Percentiles rank a stretch among this genome's conserved stretches.
Evolutionary conservation across 2,329 filamentous ascomycete species (phyloP).

Genomic region (Lachnellula suecica): DNA sequence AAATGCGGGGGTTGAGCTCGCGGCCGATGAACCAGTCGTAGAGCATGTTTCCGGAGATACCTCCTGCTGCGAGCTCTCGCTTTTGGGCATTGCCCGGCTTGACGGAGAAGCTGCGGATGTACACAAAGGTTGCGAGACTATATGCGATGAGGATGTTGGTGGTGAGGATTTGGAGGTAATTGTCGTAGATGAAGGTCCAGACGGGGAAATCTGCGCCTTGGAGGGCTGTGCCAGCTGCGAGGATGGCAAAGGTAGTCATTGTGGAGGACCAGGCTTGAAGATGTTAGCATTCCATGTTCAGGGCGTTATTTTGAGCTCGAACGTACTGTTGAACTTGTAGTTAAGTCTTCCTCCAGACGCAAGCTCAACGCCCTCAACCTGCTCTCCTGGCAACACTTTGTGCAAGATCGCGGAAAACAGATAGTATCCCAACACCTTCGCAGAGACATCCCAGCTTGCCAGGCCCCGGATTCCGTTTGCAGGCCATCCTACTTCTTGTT

Average conservation of each 20-base stretch:
- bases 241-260: constrained; percentile 67
- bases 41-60: constrained; percentile 77
- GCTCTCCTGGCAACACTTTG: constrained; percentile 71
- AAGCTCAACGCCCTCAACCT: constrained; percentile 69
- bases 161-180: constrained; percentile 83
- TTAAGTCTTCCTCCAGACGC: constrained; percentile 70
- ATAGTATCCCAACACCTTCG: constrained; percentile 78
- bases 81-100: constrained; percentile 69
- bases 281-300: constrained; percentile 15
- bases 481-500: constrained; percentile 81
- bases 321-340: constrained; percentile 77
- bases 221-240: constrained; percentile 70
- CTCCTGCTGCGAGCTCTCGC: constrained; percentile 80
- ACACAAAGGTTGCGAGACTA: constrained; percentile 73
- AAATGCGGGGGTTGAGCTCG: constrained; percentile 86
- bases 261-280: constrained; percentile 71
- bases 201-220: constrained; percentile 81
- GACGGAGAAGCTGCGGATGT: constrained; percentile 78
- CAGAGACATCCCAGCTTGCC: constrained; percentile 65
- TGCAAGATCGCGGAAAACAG: constrained; percentile 73
- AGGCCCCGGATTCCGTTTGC: constrained; percentile 68
- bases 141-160: constrained; percentile 78
- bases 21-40: constrained; percentile 98
- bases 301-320: not conserved
- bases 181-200: constrained; percentile 91